These are phyloP conservation scores for Russula griseocarnosa DNA, from an alignment of 768 basidiomycete genomes.

Conservation along the genomic window DNA sequence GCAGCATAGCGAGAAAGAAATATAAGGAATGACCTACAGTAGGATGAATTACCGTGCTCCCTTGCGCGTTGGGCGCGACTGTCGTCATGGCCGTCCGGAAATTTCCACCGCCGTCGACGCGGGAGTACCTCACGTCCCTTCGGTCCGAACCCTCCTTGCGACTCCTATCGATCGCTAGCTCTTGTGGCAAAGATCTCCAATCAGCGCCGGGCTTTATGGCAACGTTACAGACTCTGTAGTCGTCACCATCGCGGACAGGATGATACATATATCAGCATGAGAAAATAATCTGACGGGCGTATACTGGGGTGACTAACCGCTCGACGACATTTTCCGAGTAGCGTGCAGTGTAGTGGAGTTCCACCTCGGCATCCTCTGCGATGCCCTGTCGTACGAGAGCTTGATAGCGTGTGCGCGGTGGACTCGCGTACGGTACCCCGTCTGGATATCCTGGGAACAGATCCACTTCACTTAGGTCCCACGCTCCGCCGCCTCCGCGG, in stretches of 20 bases:
- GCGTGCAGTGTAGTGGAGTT: slow-evolving; percentile 53
- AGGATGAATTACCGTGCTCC: slow-evolving; percentile 44
- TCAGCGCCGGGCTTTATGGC: slow-evolving; percentile 50
- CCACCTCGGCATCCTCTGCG: slow-evolving; percentile 37
- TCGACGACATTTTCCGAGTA: slow-evolving; percentile 46
- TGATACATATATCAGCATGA: background rate
- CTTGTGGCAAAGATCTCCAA: slow-evolving; percentile 29
- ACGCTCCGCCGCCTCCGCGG: slow-evolving; percentile 8
- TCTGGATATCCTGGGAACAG: slow-evolving; percentile 46
- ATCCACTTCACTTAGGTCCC: slow-evolving; percentile 15
- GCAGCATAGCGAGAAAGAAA: background rate
- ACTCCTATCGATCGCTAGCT: background rate
- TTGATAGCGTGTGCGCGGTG: slow-evolving; percentile 46
- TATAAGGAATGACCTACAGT: slow-evolving; percentile 35
- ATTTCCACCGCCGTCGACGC: slow-evolving; percentile 48
- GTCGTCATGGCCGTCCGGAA: slow-evolving; percentile 66
- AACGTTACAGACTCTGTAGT: slow-evolving; percentile 42
- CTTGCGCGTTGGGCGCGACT: slow-evolving; percentile 49
- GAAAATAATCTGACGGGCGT: background rate
- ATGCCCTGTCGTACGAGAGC: slow-evolving; percentile 36
- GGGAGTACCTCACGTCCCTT: slow-evolving; percentile 43
- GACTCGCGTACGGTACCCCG: slow-evolving; percentile 41
- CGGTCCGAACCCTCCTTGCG: too few relatives aligned
- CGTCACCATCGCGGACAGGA: background rate
- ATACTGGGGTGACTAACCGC: slow-evolving; percentile 31